Base-by-base conservation (phyloP, 495 filamentous ascomycete species). In the Penicillium simplicissimum region DNA sequence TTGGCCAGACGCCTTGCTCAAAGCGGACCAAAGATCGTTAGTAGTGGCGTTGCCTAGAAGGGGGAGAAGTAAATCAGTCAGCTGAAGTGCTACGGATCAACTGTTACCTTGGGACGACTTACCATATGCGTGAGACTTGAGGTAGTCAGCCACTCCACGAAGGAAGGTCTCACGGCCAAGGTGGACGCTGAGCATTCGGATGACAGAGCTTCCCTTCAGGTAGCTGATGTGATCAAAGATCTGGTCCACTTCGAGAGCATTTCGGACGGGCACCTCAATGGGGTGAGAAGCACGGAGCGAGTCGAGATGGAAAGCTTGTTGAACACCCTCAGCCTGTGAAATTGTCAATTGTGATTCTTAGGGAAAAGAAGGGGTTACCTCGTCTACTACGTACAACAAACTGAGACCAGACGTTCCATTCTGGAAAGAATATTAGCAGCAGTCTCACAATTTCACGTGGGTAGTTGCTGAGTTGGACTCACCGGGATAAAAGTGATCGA, bases 191-290 rank as follows among this genome's bases (percentile, higher is more conserved):
- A 98, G 76, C 95, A 97, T 97, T 65, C 95, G 87, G 70, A 98
- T 95, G 54, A 94, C 90, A 28, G 92, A 95, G 75, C 91, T 95
- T 47, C 95, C 95, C 75, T 98, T 98, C 48, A 92, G 81, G 72
- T 98, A 98, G 74, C 90, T 95, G 73, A 97, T 97, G 68, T 88
- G 85, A 74, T 97, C 94, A 72, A 97, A 97, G 60, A 97, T 95
- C 68, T 97, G 94, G 73, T 97, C 93, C 53, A 97, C 91, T 64
- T 98, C 93, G 2, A 96, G 83, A 19, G 91, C 93, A 67, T 94
- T 91, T 65, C 84, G 85, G 31, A 98, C 93, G 0, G 91, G 90
- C 13, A 97, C 94, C 72, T 97, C 93, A 61, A 98, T 96, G 8
- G 95, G 90, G 76, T 98, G 95, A 23, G 92, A 96, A 34, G 89